Evolutionary conservation across 208 protist genomes (phyloP), one percentile per base, ranked within the genome.

Genomic region (Acanthamoeba lenticulata): DNA sequence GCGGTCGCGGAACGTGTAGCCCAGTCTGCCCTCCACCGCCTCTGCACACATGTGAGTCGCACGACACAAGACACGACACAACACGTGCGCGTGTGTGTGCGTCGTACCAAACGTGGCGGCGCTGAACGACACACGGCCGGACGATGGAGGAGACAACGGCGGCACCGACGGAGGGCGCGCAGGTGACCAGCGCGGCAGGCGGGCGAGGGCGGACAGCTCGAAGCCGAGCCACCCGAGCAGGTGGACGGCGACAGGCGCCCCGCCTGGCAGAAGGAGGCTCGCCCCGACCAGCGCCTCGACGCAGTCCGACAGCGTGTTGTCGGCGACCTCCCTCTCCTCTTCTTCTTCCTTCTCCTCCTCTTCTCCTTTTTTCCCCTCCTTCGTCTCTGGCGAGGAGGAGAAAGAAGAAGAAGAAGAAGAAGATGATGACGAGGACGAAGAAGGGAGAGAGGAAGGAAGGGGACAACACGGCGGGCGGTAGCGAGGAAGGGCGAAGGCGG

Each of bases 221-320:
- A 52, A 49, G 1, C 40, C 72, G 40, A 83, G 21, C 72, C 72
- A 83, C 19, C 42, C 19, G 29, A 83, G 34, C 7, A 83, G 15
- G 72, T 47, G 42, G 21, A 83, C 29, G 29, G 72, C 72, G 13
- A 27, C 4, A 7, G 40, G 34, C 15, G 40, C 29, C 21, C 29
- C 19, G 27, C 72, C 72, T n/a, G n/a, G n/a, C 19, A 49, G 19
- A 13, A 83, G 13, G 40, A 49, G 44, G 42, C 40, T 32, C 34
- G 72, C 72, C 21, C 72, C 72, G 29, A 83, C n/a, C 29, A 83
- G n/a, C 17, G 72, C 72, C 40, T 83, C 72, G 29, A 83, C 42
- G 5, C 72, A 83, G 29, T 83, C 72, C 1, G 72, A 19, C 19
- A 52, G 42, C 29, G n/a, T 27, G 3, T 83, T 40, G 40, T 42